Evolutionary conservation across 1,284 basidiomycete species (phyloP).

Genomic region (Takashimella koratensis): DNA sequence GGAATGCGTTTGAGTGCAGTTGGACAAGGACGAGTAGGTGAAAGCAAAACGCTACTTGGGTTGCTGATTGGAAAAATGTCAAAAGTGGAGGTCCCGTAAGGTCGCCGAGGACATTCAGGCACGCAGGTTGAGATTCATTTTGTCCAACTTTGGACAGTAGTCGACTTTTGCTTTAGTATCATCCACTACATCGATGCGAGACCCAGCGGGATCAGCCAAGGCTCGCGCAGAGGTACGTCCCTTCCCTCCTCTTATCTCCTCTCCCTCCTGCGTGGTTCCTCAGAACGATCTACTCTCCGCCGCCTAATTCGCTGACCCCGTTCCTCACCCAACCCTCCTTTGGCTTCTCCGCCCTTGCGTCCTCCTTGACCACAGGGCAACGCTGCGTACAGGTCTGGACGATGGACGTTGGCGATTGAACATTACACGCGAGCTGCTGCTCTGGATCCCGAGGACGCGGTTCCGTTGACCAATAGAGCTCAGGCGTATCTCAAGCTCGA

Average conservation of each 20-base stretch:
- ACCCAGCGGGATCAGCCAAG: neutral
- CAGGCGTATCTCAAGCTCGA: constrained; percentile 47
- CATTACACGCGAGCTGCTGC: constrained; percentile 41
- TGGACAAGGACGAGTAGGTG: neutral
- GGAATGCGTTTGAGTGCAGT: neutral
- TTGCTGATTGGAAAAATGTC: too few relatives aligned
- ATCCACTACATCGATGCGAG: neutral
- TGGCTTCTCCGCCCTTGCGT: constrained; percentile 19
- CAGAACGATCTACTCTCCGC: too few relatives aligned
- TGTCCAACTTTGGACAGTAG: too few relatives aligned
- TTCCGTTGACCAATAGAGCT: constrained; percentile 43
- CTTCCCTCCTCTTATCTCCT: too few relatives aligned
- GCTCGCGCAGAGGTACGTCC: constrained; percentile 10
- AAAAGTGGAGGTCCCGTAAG: too few relatives aligned
- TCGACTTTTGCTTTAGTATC: too few relatives aligned
- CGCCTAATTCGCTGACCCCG: too few relatives aligned
- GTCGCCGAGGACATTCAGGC: too few relatives aligned
- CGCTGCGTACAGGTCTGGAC: constrained; percentile 43
- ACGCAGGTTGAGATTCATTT: too few relatives aligned
- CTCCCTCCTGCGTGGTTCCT: too few relatives aligned
- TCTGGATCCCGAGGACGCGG: constrained; percentile 32
- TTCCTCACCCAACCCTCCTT: neutral
- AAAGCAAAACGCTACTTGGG: too few relatives aligned
- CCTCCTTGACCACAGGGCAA: constrained; percentile 37
- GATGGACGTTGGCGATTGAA: constrained; percentile 41